These are phyloP conservation scores for Pyrenula aspistea DNA, from an alignment of 495 filamentous ascomycete species.

Conservation along the genomic window DNA sequence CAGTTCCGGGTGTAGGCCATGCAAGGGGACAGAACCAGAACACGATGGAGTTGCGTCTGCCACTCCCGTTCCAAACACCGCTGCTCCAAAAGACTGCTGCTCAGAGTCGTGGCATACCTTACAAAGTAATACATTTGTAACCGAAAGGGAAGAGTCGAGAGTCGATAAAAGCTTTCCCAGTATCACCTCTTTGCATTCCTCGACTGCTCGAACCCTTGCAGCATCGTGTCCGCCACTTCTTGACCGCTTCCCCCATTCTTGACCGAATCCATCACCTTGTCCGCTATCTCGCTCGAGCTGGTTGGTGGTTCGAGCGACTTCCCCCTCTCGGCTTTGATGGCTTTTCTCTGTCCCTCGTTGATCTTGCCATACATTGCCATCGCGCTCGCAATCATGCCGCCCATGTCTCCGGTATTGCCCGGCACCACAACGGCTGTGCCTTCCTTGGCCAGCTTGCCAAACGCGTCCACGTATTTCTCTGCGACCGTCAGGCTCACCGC, in stretches of 20 bases:
- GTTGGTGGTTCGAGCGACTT: conserved; percentile 10
- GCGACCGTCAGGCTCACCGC: conserved; percentile 81
- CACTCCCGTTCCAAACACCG: no score
- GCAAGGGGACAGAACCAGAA: no score
- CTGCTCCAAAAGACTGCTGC: no score
- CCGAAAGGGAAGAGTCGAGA: no score
- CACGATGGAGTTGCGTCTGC: no score
- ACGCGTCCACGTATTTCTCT: conserved; percentile 97
- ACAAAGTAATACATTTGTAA: no score
- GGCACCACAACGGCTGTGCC: conserved; percentile 90
- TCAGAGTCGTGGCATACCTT: no score
- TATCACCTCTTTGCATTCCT: conserved; percentile 27
- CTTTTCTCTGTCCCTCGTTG: conserved; percentile 65
- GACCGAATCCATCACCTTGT: conserved; percentile 9
- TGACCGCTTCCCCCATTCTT: conserved; percentile 13
- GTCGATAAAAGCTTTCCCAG: no score
- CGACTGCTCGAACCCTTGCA: conserved; percentile 41
- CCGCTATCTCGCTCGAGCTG: conserved; percentile 7
- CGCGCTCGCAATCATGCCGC: conserved; percentile 92
- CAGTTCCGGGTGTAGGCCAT: no score
- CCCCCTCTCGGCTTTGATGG: conserved; percentile 24
- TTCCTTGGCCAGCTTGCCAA: conserved; percentile 81
- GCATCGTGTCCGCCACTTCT: conserved; percentile 36
- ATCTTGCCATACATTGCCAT: conserved; percentile 95
- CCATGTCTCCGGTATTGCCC: conserved; percentile 94